phyloP scores from a whole-genome alignment of 257 asterid species.

The Lavandula angustifolia region DNA sequence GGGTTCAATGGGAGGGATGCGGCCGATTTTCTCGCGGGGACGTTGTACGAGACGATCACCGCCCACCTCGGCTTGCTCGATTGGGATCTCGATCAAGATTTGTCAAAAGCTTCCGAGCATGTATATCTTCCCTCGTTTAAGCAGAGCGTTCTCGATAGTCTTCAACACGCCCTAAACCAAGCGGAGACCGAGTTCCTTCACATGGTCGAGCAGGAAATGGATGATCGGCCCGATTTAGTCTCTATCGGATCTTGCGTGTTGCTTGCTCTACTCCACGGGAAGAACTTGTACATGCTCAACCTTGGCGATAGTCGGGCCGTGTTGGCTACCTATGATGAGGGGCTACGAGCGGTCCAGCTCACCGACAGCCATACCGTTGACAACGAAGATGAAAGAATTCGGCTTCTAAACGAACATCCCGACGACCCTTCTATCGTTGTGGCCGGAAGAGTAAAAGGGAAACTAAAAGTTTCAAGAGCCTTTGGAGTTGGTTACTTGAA shows the following conservation, averaged over 20 bases:
- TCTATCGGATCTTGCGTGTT: slow-evolving; percentile 88
- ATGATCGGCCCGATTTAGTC: slow-evolving; percentile 89
- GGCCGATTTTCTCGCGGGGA: slow-evolving; percentile 95
- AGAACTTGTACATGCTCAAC: slow-evolving; percentile 69
- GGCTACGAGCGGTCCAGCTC: slow-evolving; percentile 67
- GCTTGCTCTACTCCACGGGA: slow-evolving; percentile 69
- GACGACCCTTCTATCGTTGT: slow-evolving; percentile 63
- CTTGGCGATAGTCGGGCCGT: slow-evolving; percentile 97
- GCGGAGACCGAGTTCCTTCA: slow-evolving; percentile 82
- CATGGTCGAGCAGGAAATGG: slow-evolving; percentile 99
- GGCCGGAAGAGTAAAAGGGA: slow-evolving; percentile 85
- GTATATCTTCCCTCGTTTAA: slow-evolving; percentile 24
- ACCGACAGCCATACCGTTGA: slow-evolving; percentile 82
- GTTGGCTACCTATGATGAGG: slow-evolving; percentile 58
- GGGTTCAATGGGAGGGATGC: slow-evolving; percentile 98
- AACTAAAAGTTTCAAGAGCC: slow-evolving; percentile 89
- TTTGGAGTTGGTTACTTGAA: slow-evolving; percentile 98
- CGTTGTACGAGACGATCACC: slow-evolving; percentile 71
- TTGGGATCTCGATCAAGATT: slow-evolving; percentile 56
- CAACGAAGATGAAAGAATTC: slow-evolving; percentile 68
- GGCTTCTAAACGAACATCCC: slow-evolving; percentile 69
- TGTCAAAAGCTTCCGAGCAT: slow-evolving; percentile 30
- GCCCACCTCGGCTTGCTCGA: slow-evolving; percentile 63
- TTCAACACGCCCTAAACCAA: slow-evolving; percentile 66
- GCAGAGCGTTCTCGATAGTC: slow-evolving; percentile 64